These are phyloP conservation scores for Pseudogymnoascus sp. DNA, from an alignment of 2,329 filamentous ascomycete genomes.

Conservation along the genomic window DNA sequence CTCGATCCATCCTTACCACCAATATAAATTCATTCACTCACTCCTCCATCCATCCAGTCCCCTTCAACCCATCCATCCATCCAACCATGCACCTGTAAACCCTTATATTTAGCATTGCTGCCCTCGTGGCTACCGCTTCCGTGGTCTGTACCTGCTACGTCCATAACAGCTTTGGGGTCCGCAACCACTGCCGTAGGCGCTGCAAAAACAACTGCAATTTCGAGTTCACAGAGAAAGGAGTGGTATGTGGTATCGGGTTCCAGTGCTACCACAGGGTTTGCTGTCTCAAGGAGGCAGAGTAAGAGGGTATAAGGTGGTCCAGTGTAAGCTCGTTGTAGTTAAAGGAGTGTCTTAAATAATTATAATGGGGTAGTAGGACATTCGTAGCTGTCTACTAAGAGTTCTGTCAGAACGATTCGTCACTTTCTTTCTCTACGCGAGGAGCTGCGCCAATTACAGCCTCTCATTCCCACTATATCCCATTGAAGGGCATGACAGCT, in stretches of 20 bases:
- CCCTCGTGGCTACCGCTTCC: neutral
- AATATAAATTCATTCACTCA: neutral
- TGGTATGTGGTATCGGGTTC: neutral
- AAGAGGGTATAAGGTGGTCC: neutral
- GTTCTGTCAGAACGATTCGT: neutral
- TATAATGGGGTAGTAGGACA: neutral
- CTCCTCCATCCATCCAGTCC: neutral
- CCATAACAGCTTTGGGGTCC: neutral
- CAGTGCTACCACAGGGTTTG: neutral
- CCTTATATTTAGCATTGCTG: neutral
- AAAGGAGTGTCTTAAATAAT: neutral
- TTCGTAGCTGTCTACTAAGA: neutral
- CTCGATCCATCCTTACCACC: neutral
- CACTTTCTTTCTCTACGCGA: neutral
- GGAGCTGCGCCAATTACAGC: neutral
- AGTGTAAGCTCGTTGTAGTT: neutral
- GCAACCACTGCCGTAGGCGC: neutral
- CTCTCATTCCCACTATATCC: neutral
- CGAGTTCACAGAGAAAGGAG: too few relatives aligned
- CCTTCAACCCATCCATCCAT: neutral
- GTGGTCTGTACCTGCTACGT: neutral
- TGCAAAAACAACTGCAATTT: too few relatives aligned
- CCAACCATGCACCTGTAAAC: neutral
- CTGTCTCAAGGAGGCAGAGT: neutral
- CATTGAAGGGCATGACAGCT: neutral